Evolutionary conservation across 179 eudicot species (phyloP).

Genomic region (Patellifolia procumbens): DNA sequence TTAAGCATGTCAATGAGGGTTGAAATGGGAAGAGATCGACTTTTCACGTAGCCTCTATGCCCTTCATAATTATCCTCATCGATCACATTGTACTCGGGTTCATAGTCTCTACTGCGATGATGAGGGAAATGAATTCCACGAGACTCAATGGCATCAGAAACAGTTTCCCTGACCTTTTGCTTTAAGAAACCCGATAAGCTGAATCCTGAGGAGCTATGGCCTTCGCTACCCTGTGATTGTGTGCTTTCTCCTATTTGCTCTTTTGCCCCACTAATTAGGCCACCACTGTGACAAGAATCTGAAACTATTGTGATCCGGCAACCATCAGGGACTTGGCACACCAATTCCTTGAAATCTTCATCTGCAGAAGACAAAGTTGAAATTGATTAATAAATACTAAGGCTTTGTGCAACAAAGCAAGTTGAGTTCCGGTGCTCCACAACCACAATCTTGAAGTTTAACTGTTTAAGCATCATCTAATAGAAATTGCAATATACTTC

Average conservation of each 20-base stretch:
- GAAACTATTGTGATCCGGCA: conserved; percentile 74
- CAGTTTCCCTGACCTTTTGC: no score
- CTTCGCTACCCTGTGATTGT: conserved; percentile 16
- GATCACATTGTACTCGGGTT: conserved; percentile 37
- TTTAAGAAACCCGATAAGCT: conserved; percentile 48
- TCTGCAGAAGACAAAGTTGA: conserved; percentile 38
- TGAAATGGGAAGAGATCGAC: conserved; percentile 64
- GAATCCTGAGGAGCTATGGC: not conserved
- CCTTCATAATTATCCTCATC: conserved; percentile 39
- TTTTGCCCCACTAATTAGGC: conserved; percentile 68
- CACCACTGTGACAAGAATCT: conserved; percentile 84
- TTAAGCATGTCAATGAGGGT: conserved; percentile 78
- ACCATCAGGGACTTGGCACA: conserved; percentile 62
- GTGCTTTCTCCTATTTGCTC: conserved; percentile 91
- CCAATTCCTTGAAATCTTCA: conserved; percentile 73
- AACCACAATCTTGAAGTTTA: not conserved
- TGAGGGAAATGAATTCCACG: conserved; percentile 68
- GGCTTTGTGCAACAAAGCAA: not conserved
- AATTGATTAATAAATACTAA: not conserved
- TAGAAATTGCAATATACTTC: no score
- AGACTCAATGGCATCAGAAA: conserved; percentile 42
- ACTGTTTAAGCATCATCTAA: not conserved
- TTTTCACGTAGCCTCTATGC: conserved; percentile 44
- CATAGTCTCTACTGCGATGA: conserved; percentile 31
- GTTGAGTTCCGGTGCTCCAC: not conserved